Conservation (phyloP, 768 basidiomycete species). For the Pleurotus citrinopileatus region DNA sequence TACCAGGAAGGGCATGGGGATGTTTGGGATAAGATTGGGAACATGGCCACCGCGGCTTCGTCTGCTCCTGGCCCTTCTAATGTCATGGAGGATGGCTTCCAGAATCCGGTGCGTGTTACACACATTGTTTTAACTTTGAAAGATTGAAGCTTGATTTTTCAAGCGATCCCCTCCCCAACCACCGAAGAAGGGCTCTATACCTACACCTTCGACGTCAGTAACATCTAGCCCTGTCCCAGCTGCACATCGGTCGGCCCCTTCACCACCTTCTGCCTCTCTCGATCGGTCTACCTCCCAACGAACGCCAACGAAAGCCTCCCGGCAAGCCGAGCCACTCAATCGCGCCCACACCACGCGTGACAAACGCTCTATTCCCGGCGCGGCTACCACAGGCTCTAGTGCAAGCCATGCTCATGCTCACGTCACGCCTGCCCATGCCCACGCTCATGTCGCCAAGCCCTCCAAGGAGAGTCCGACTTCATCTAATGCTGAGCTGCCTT, state of each 20-base stretch:
- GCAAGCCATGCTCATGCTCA: conserved; percentile 21
- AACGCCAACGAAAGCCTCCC: conserved; percentile 52
- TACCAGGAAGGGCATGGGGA: conserved; percentile 87
- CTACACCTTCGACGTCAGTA: conserved; percentile 19
- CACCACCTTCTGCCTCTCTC: conserved; percentile 65
- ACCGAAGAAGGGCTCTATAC: conserved; percentile 38
- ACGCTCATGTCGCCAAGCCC: background rate
- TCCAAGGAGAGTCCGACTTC: conserved; percentile 43
- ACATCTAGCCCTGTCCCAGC: conserved; percentile 40
- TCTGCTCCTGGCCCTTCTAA: conserved; percentile 23
- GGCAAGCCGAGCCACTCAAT: conserved; percentile 45
- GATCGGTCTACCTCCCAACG: conserved; percentile 90
- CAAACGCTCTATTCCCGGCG: conserved; percentile 34
- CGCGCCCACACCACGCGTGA: conserved; percentile 72
- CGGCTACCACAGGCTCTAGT: conserved; percentile 20
- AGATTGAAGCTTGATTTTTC: conserved; percentile 3
- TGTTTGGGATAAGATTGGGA: conserved; percentile 85
- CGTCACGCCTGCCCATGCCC: conserved; percentile 5
- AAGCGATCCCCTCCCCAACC: conserved; percentile 51
- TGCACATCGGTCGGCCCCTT: conserved; percentile 73
- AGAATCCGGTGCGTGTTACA: conserved; percentile 49
- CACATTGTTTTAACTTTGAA: conserved; percentile 11
- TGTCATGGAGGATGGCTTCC: conserved; percentile 45
- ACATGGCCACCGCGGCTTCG: conserved; percentile 35
- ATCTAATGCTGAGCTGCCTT: conserved; percentile 44